phyloP scores from a whole-genome alignment of 352 stramenopile species.

The Globisporangium heterothallicum region DNA sequence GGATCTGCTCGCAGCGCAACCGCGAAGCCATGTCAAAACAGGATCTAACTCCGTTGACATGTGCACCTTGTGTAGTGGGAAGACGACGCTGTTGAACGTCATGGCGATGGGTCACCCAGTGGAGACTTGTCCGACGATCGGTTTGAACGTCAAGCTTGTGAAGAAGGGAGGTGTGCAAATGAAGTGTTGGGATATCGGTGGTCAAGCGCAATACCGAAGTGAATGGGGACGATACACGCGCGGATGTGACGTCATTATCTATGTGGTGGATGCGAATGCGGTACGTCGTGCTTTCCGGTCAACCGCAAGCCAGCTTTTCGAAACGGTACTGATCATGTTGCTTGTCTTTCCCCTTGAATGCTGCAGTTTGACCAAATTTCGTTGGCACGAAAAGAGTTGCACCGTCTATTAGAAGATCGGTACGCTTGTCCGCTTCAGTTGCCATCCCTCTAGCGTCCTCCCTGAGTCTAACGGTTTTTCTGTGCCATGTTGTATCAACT shows the following conservation, averaged over 20 bases:
- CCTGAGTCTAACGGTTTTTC: neutral
- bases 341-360: neutral
- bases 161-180: conserved; percentile 95
- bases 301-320: too few species aligned
- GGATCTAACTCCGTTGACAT: neutral
- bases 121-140: conserved; percentile 96
- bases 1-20: neutral
- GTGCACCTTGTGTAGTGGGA: conserved; percentile 67
- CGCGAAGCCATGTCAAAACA: neutral
- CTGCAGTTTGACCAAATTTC: conserved; percentile 90
- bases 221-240: conserved; percentile 93
- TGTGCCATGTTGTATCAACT: conserved; percentile 3
- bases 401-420: conserved; percentile 92
- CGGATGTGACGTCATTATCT: conserved; percentile 98
- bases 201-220: conserved; percentile 94
- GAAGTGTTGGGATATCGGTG: conserved; percentile 99
- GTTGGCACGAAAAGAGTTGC: conserved; percentile 92
- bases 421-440: conserved; percentile 39
- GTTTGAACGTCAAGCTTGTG: conserved; percentile 96
- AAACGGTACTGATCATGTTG: neutral
- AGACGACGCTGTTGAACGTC: conserved; percentile 95
- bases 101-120: conserved; percentile 94
- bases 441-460: conserved; percentile 2
- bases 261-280: conserved; percentile 96
- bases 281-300: conserved; percentile 36